These are phyloP conservation scores for Albizia julibrissin DNA, from an alignment of 306 rosid species.

Conservation along the genomic window DNA sequence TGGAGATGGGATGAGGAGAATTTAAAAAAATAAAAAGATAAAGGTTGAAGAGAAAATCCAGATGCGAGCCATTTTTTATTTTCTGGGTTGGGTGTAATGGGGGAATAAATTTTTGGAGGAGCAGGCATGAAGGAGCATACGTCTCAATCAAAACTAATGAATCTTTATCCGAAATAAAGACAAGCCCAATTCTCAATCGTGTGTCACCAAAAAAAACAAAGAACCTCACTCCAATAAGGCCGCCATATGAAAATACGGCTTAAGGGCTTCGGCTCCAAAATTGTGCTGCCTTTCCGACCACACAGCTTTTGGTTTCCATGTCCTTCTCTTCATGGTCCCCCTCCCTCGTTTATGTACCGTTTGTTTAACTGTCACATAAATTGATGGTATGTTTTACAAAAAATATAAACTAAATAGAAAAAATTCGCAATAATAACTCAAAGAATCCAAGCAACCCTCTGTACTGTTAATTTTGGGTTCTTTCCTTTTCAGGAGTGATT, in stretches of 20 bases:
- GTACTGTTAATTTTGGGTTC: neutral
- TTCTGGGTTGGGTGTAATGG: neutral
- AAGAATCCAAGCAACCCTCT: slow-evolving; percentile 27
- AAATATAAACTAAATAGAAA: neutral
- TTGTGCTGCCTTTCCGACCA: slow-evolving; percentile 19
- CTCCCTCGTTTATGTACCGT: neutral
- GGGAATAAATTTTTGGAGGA: neutral
- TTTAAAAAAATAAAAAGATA: no score
- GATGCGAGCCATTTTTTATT: no score
- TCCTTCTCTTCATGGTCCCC: slow-evolving; percentile 32
- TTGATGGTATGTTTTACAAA: no score
- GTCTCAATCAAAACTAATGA: neutral
- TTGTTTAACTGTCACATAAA: no score
- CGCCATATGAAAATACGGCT: no score
- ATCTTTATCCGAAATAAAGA: neutral
- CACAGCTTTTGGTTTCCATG: slow-evolving; percentile 8
- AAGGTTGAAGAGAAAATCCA: no score
- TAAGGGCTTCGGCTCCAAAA: no score
- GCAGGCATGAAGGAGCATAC: slow-evolving; percentile 21
- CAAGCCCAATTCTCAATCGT: slow-evolving; percentile 12
- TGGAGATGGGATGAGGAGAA: no score
- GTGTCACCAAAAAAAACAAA: no score
- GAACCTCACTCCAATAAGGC: no score
- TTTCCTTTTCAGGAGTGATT: neutral
- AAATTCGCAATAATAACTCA: slow-evolving; percentile 26